Evolutionary conservation across 202 grass and related monocot species (phyloP), one percentile per base, ranked within the genome.

Genomic region (Bolboschoenoplectus hybrid): DNA sequence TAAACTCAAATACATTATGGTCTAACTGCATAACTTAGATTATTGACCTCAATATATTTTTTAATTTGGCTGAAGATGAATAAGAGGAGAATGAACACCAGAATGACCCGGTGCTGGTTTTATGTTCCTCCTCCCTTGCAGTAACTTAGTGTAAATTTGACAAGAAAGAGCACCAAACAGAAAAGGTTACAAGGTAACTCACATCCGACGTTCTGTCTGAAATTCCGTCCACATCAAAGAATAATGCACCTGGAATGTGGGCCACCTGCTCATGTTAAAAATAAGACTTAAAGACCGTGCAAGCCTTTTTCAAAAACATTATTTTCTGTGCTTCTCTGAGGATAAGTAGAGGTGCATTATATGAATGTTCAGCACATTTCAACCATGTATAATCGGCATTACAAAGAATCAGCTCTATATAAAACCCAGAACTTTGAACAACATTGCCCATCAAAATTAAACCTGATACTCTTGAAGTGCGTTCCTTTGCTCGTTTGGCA

Each of bases 381-480:
- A 46, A 60, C 36, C 52, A 80, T 2, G 14, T 35, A 34, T 63
- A 19, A 47, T n/a, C 47, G 35, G 9, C 53, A 58, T 4, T 58
- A 46, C 32, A 14, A 71, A 63, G 36, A 19, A 76, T 19, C 26
- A 16, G 4, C 5, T 32, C n/a, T 9, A 55, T 38, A 55, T 44
- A 41, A 76, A 58, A 41, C 52, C 43, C 62, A 49, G 89, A 86
- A 7, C 4, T 14, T 43, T 63, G 55, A 32, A 88, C 10, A 7
- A 88, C 35, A 81, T 0, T 2, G 39, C 58, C 73, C 36, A 41
- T 2, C 11, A 14, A 85, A 78, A 75, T 45, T 16, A 40, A 73
- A 95, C 95, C 93, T 98, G 95, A 82, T 95, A 98, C 81, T 98
- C 93, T 85, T 98, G 95, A 83, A 98, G 88, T 2, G 95, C 89